A percentile compares a stretch with the other conserved stretches of the same genome.
These are phyloP conservation scores for Heterobasidion parviporum DNA, from an alignment of 1,284 basidiomycete genomes.

Conservation along the genomic window DNA sequence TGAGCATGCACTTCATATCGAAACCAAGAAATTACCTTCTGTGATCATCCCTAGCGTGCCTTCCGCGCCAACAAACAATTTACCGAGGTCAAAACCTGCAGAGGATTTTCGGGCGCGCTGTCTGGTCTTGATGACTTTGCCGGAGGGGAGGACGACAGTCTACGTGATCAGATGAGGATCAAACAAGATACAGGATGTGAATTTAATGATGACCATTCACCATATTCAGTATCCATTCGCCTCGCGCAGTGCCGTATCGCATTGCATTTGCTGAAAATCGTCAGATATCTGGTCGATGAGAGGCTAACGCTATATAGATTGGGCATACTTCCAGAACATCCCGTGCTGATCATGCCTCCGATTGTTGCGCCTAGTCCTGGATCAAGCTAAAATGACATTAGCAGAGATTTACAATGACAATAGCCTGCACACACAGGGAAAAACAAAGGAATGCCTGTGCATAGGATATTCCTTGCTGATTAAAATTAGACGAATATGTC, in stretches of 20 bases:
- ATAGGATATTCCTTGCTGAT: no score
- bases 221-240: conserved; percentile 78
- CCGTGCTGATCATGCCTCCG: conserved; percentile 82
- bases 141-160: conserved; percentile 43
- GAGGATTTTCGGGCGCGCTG: conserved; percentile 81
- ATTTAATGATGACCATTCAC: conserved; percentile 26
- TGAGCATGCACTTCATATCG: neutral
- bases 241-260: conserved; percentile 80
- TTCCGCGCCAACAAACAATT: conserved; percentile 40
- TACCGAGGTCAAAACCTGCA: conserved; percentile 86
- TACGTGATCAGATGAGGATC: neutral
- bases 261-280: conserved; percentile 69
- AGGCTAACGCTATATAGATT: neutral
- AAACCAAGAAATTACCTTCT: conserved; percentile 29
- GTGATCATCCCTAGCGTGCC: conserved; percentile 84
- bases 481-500: no score
- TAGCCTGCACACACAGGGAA: conserved; percentile 46
- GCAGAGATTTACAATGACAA: neutral
- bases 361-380: conserved; percentile 70
- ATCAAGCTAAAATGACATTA: conserved; percentile 40
- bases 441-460: conserved; percentile 46
- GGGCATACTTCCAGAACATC: conserved; percentile 54
- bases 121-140: conserved; percentile 93
- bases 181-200: neutral
- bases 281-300: neutral